A percentile compares a stretch with the other conserved stretches of the same genome.
phyloP scores from a whole-genome alignment of 371 early-diverging fungal species.

The Furculomyces boomerangus region DNA sequence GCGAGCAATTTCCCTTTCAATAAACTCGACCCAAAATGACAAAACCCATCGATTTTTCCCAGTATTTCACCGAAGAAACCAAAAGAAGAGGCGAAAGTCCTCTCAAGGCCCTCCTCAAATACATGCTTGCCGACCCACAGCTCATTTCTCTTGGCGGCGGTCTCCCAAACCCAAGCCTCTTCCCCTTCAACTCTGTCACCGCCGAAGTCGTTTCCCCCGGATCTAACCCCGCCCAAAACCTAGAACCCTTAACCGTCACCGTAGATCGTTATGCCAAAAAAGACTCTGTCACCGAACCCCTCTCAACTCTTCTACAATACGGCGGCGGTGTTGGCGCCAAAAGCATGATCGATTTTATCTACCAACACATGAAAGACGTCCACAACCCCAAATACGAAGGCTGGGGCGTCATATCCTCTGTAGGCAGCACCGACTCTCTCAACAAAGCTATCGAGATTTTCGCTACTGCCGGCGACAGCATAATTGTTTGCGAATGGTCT shows the following conservation, averaged over 20 bases:
- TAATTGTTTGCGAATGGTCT: constrained; percentile 54
- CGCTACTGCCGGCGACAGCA: constrained; percentile 31
- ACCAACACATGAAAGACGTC: constrained; percentile 24
- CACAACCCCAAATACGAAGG: constrained; percentile 36
- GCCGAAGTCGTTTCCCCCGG: constrained; percentile 15
- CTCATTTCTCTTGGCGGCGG: constrained; percentile 39
- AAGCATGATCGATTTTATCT: constrained; percentile 7
- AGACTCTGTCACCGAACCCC: constrained; percentile 5
- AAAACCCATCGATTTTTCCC: constrained; percentile 18
- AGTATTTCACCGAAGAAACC: constrained; percentile 15
- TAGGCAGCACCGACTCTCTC: constrained; percentile 41
- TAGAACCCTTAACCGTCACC: not conserved
- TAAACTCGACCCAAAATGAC: too few relatives aligned
- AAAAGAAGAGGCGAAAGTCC: constrained; percentile 13
- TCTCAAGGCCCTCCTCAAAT: constrained; percentile 16
- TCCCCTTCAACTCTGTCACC: constrained; percentile 30
- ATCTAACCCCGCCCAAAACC: not conserved
- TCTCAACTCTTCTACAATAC: constrained; percentile 21
- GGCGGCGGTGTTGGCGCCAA: constrained; percentile 16
- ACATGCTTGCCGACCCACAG: constrained; percentile 23
- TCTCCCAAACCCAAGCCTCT: constrained; percentile 33
- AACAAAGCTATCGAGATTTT: constrained; percentile 38
- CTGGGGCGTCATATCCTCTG: constrained; percentile 34
- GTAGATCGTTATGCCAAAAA: not conserved
- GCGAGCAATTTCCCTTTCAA: too few relatives aligned